Evolutionary conservation across 1,284 basidiomycete species (phyloP), one percentile per base, ranked within the genome.

Genomic region (Apiotrichum gamsii): DNA sequence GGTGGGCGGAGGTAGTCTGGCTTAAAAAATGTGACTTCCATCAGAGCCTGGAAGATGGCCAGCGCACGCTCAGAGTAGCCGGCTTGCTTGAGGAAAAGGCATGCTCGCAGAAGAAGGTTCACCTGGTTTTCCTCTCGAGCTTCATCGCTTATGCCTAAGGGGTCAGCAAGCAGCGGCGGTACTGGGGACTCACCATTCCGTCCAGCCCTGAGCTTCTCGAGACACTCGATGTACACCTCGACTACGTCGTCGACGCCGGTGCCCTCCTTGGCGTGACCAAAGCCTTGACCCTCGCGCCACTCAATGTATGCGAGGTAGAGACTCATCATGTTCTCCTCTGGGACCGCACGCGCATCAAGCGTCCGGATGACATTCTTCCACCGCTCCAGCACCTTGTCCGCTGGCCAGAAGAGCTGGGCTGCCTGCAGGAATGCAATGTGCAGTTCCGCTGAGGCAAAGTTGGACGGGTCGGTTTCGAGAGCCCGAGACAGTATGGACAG

Each of bases 1-100:
- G 54, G 54, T 9, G 43, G 39, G 3, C 57, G 59, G 0, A 64
- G 60, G 37, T 45, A 60, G 34, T 44, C 54, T 5, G 64, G 71
- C 43, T 58, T 67, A 60, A 72, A 74, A 43, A 76, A 74, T 3
- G 74, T 74, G 21, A 78, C 59, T 51, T 78, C 77, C 38, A 77
- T 65, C 39, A 76, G 58, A 4, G 72, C 75, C 56, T 78, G 77
- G 41, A 77, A 72, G 1, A 68, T 57, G 0, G 76, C 75, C n/a
- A 73, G 47, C 0, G 75, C 75, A 19, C 75, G 59, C 55, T 78
- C 77, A 4, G 60, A 36, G 50, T 72, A 77, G 9, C 76, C 77
- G 62, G 90, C 83, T 65, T 83, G 80, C 53, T 80, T 79, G 18
- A 90, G 76, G 43, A 80, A 81, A 9, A 84, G 42, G 21, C 65